These are phyloP conservation scores for Mycena floridula DNA, from an alignment of 768 basidiomycete species.

Conservation along the genomic window DNA sequence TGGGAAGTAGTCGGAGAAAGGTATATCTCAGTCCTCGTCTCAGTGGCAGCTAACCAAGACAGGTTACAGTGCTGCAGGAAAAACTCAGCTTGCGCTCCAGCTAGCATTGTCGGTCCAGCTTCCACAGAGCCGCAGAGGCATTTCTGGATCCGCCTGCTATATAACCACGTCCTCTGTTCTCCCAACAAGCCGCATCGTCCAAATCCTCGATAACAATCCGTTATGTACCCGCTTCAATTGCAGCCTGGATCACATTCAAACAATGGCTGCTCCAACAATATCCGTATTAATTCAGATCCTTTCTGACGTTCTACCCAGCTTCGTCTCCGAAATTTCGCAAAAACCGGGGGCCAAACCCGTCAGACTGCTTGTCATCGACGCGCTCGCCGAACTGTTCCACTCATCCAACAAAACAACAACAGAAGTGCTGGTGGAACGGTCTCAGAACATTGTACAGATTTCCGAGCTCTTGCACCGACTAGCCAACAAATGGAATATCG, in stretches of 20 bases:
- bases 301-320: conserved; percentile 43
- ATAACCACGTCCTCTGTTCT: conserved; percentile 68
- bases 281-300: conserved; percentile 51
- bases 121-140: conserved; percentile 46
- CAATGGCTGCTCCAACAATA: conserved; percentile 49
- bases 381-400: conserved; percentile 82
- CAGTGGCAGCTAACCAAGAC: too few relatives aligned
- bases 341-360: conserved; percentile 45
- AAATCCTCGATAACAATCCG: conserved; percentile 53
- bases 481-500: conserved; percentile 56
- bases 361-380: conserved; percentile 80
- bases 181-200: conserved; percentile 59
- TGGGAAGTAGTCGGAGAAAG: conserved; percentile 91
- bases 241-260: conserved; percentile 54
- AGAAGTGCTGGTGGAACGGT: conserved; percentile 62
- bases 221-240: conserved; percentile 36
- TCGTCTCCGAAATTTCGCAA: conserved; percentile 32
- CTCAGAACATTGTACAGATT: conserved; percentile 61
- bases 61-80: conserved; percentile 84
- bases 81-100: conserved; percentile 88
- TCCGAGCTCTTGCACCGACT: conserved; percentile 67
- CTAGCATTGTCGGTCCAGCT: conserved; percentile 76
- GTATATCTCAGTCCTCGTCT: conserved; percentile 43
- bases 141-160: conserved; percentile 68
- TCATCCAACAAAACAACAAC: conserved; percentile 52